Conservation (phyloP, 495 filamentous ascomycete genomes). For the Podospora sp. region DNA sequence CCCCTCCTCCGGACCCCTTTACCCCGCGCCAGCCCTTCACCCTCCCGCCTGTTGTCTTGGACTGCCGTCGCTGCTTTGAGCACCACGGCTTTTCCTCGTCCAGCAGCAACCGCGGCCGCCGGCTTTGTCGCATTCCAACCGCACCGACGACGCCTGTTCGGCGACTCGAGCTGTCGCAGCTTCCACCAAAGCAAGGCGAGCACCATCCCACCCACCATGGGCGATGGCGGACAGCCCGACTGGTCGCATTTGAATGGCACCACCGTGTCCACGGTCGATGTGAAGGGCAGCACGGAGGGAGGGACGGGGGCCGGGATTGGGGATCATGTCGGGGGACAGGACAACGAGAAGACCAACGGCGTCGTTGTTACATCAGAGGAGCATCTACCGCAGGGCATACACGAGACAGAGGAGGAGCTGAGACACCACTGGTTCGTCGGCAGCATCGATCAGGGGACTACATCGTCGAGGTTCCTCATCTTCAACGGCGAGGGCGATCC, state of each 20-base stretch:
- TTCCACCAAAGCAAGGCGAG: background rate
- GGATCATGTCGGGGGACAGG: background rate
- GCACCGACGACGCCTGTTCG: slow-evolving; percentile 1
- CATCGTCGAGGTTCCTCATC: slow-evolving; percentile 89
- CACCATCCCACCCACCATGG: slow-evolving; percentile 11
- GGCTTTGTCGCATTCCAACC: background rate
- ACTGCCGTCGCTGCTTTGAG: background rate
- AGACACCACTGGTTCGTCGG: slow-evolving; percentile 50
- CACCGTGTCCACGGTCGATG: background rate
- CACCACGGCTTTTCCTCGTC: background rate
- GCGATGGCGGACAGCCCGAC: slow-evolving; percentile 16
- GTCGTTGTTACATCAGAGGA: slow-evolving; percentile 22
- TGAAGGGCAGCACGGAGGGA: background rate
- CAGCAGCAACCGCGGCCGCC: background rate
- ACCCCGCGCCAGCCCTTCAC: slow-evolving; percentile 13
- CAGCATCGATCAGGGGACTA: slow-evolving; percentile 89
- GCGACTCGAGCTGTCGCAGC: slow-evolving; percentile 16
- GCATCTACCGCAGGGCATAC: slow-evolving; percentile 35
- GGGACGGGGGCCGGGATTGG: background rate
- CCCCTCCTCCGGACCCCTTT: slow-evolving; percentile 15
- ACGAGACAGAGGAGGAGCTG: slow-evolving; percentile 36
- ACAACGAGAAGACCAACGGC: background rate
- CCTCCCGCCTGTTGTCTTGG: background rate
- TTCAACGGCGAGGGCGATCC: slow-evolving; percentile 81
- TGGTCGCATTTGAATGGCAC: slow-evolving; percentile 6